Evolutionary conservation across 1,139 yeast genomes (phyloP).

Genomic region (Scheffersomyces insectosa): DNA sequence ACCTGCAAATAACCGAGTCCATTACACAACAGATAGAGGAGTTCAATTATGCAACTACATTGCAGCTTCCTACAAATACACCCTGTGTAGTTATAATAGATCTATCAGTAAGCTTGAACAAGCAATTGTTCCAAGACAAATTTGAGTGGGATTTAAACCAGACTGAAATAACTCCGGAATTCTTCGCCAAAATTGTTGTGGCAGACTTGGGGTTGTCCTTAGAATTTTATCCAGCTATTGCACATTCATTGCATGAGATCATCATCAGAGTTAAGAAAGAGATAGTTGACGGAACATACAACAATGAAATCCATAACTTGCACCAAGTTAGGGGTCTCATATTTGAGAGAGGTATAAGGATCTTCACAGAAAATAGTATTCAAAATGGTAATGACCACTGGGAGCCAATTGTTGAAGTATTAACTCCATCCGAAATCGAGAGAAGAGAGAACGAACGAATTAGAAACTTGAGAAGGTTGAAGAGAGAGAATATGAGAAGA

Average conservation of each 20-base stretch:
- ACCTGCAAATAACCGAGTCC: slow-evolving; percentile 65
- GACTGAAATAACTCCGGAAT: slow-evolving; percentile 73
- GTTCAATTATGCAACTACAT: slow-evolving; percentile 53
- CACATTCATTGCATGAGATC: slow-evolving; percentile 84
- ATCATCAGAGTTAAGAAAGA: slow-evolving; percentile 77
- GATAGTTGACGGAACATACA: slow-evolving; percentile 74
- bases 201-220: slow-evolving; percentile 80
- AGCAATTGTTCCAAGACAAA: slow-evolving; percentile 84
- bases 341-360: slow-evolving; percentile 46
- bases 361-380: slow-evolving; percentile 45
- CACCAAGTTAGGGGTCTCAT: slow-evolving; percentile 46
- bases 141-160: slow-evolving; percentile 90
- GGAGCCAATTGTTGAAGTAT: slow-evolving; percentile 85
- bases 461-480: slow-evolving; percentile 83
- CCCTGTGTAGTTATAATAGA: slow-evolving; percentile 79
- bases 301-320: slow-evolving; percentile 45
- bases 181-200: slow-evolving; percentile 79
- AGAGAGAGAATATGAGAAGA: slow-evolving; percentile 81
- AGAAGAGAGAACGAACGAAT: slow-evolving; percentile 94
- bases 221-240: slow-evolving; percentile 88
- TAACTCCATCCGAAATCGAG: slow-evolving; percentile 92
- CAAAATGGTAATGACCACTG: slow-evolving; percentile 65
- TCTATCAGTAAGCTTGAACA: slow-evolving; percentile 79
- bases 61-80: slow-evolving; percentile 57
- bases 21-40: slow-evolving; percentile 82